These are phyloP conservation scores for Cutaneotrichosporon mucoides DNA, from an alignment of 1,284 basidiomycete species.

Conservation along the genomic window DNA sequence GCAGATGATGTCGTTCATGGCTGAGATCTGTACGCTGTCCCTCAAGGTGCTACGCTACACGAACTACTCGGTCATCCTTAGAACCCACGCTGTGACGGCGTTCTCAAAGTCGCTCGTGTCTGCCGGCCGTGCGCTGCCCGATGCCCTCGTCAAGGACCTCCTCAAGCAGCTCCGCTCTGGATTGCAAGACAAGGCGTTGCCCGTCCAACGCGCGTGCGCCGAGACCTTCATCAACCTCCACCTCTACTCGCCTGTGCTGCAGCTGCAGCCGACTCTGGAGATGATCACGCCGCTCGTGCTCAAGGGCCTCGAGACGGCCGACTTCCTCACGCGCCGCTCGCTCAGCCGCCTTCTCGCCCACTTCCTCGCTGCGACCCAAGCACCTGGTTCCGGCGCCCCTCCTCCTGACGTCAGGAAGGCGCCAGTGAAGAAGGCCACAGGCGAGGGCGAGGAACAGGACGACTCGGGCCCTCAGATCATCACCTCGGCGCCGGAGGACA, in stretches of 20 bases:
- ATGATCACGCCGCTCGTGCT: constrained; percentile 58
- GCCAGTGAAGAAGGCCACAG: constrained; percentile 57
- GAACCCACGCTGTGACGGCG: constrained; percentile 73
- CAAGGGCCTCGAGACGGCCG: constrained; percentile 73
- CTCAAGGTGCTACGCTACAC: constrained; percentile 64
- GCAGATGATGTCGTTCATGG: constrained; percentile 91
- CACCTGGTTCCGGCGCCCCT: constrained; percentile 59
- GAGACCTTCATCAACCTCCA: constrained; percentile 51
- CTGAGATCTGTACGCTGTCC: constrained; percentile 67
- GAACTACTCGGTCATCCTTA: constrained; percentile 71
- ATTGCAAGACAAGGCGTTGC: constrained; percentile 76
- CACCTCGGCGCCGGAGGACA: constrained; percentile 54
- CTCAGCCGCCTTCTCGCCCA: constrained; percentile 77
- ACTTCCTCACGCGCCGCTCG: constrained; percentile 75
- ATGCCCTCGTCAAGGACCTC: constrained; percentile 73
- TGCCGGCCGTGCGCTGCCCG: constrained; percentile 77
- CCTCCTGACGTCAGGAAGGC: constrained; percentile 54
- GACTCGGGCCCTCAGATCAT: constrained; percentile 54
- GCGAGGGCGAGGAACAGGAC: constrained; percentile 59
- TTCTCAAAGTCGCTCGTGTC: constrained; percentile 70
- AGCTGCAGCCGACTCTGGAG: constrained; percentile 32
- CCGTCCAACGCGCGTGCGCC: constrained; percentile 79
- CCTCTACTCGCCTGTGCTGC: constrained; percentile 30
- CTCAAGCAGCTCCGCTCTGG: constrained; percentile 74
- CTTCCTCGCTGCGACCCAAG: constrained; percentile 78